Evolutionary conservation across 805 yeast species (phyloP), one percentile per base, ranked within the genome.

Genomic region (Yueomyces sinensis): DNA sequence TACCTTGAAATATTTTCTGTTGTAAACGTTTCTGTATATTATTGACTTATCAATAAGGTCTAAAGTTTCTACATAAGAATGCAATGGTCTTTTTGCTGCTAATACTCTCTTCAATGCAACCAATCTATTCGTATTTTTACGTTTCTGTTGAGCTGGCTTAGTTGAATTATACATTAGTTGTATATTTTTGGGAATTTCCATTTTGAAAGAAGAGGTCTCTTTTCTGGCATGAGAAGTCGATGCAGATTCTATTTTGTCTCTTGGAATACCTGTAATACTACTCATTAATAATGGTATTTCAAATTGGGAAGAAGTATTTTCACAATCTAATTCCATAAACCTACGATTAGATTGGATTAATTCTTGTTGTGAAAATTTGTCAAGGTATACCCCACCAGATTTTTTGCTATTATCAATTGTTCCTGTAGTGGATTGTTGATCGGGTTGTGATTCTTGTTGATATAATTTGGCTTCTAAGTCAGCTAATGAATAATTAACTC

Each of bases 401-500:
- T 46, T 40, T 4, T 44, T 37, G 5, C 33, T 29, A 13, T 41
- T 38, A 27, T 37, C 33, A 25, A 6, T n/a, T 9, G 28, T 25
- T 7, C 36, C 40, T 9, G 20, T 25, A 6, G 28, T 17, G 3
- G 32, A 13, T 5, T 31, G 37, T 4, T 42, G 40, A 6, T 38
- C 32, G n/a, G n/a, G n/a, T 13, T 28, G 18, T 4, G 38, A 31
- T 3, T 30, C 31, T 3, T 37, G 46, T 7, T 42, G 37, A 33
- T 50, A 53, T 20, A 57, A 29, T 25, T 44, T 50, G 7, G 52
- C 53, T 29, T 54, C 61, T 35, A 56, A 34, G 36, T 54, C 59
- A 9, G 61, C 56, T 22, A 56, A 32, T 1, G 61, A 56, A 36
- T 56, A 56, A 38, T 56, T 56, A 2, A 56, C 49, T 31, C 59